Evolutionary conservation across 2,329 filamentous ascomycete genomes (phyloP).

Genomic region (Paracoccidioides brasiliensis): DNA sequence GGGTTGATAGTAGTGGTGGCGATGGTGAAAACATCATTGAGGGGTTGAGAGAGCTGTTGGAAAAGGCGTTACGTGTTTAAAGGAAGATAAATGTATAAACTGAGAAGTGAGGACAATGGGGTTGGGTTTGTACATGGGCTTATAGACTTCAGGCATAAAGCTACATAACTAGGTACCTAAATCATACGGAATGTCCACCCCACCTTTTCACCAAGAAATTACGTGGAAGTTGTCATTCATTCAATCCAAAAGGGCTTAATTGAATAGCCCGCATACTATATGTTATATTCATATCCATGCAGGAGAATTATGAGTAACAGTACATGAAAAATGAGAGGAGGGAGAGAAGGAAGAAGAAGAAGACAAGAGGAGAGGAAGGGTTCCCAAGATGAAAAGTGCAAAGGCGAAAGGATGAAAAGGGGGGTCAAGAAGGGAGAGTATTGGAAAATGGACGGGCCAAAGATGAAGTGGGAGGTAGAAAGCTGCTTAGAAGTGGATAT

Average conservation of each 20-base stretch:
- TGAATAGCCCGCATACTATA: too few species aligned
- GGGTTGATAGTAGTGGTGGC: neutral
- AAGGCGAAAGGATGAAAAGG: neutral
- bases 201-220: too few species aligned
- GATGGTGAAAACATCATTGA: neutral
- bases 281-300: neutral
- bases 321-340: neutral
- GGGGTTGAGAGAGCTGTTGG: constrained; percentile 5
- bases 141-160: too few species aligned
- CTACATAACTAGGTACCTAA: too few species aligned
- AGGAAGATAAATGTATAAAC: neutral
- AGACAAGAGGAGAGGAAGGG: neutral
- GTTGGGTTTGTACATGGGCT: too few species aligned
- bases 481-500: too few species aligned
- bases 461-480: neutral
- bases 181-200: too few species aligned
- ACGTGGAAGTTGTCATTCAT: too few species aligned
- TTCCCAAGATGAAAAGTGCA: neutral
- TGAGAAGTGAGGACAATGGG: neutral
- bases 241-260: too few species aligned
- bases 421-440: neutral
- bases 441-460: neutral
- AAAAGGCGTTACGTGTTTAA: constrained; percentile 4
- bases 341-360: neutral
- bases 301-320: neutral